Base-by-base conservation (phyloP, 2,329 filamentous ascomycete species). In the Periconia macrospinosa region DNA sequence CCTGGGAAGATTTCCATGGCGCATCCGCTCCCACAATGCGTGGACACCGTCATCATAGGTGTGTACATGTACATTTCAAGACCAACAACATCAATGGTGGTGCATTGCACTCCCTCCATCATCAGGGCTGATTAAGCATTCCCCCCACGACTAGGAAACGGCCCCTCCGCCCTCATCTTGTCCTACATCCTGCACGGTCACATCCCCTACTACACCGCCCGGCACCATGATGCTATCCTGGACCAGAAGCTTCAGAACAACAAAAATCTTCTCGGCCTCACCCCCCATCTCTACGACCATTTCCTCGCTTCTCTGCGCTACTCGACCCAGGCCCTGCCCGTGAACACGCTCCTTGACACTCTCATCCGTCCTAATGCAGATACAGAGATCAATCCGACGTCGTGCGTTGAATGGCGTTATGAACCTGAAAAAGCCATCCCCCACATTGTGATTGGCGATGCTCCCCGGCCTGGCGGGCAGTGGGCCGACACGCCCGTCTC, bases 121-220 rank as follows among this genome's bases (percentile, higher is more conserved):
- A 27, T 27, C 23, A 27, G 23, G 23, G 62, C 66, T 72, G 56
- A 71, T 63, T 59, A 62, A 63, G 15, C 23, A 37, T n/a, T 6
- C 15, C 3, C 27, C 13, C 27, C 63, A 8, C 23, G 41, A 10
- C 20, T 58, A 85, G 84, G 84, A 64, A 85, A 84, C 66, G 84
- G 84, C 52, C 84, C 84, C 44, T 83, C 84, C 47, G 81, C 84
- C 48, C 77, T 86, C 71, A 82, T 86, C 60, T 76, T 86, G 35
- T 85, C 83, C 44, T 86, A 83, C 67, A 84, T 86, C 42, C 78
- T 86, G 27, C 83, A 86, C 69, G 84, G 84, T 37, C 76, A 86
- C 62, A 75, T 85, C 49, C 84, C 84, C 6, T 80, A 78, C 63
- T 86, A 86, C 61, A 71, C 77, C 37, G 71, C 77, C 50, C 79